Evolutionary conservation across 2,329 filamentous ascomycete species (phyloP), one percentile per base, ranked within the genome.

Genomic region (Blumeria hordei): DNA sequence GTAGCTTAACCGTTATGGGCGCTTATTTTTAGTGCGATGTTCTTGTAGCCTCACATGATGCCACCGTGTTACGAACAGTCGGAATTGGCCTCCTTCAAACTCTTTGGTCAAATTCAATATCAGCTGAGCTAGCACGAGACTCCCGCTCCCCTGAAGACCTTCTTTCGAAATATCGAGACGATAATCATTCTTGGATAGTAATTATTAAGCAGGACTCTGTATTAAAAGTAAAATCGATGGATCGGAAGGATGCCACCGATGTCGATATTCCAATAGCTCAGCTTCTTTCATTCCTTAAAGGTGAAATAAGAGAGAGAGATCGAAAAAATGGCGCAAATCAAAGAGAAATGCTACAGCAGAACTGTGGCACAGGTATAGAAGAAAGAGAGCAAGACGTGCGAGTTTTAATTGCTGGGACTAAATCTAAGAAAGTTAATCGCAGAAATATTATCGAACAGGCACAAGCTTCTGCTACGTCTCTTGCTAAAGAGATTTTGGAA

Each of bases 391-490:
- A 83, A 60, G 83, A 90, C 55, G 88, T 96, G 49, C 81, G 84
- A 57, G 82, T 96, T n/a, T 74, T 95, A 3, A 76, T 88, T 6
- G 79, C 85, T 0, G 82, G 85, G 56, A 88, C 87, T 53, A 80
- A 82, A 62, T 87, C 81, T 67, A 95, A 94, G 69, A 96, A 95
- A 70, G 85, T 83, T 59, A 95, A 94, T 68, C 80, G 90, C 54
- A 80, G 81, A 64, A 81, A 81, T 33, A 87, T 96, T 53, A 81
- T 95, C 51, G 86, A 94, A 65, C 83, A 88, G 60, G 82, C 82
- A 58, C 78, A 78, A 67, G 66, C 64, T 56, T 73, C 71, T 59
- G 73, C 72, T 4, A 73, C 77, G 34, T 77, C 76, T 55, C 72
- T 88, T 37, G 74, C 87, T 11, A 77, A 82, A 35, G 77, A 76